These are phyloP conservation scores for Tuber aestivum DNA, from an alignment of 495 filamentous ascomycete genomes.

Conservation along the genomic window DNA sequence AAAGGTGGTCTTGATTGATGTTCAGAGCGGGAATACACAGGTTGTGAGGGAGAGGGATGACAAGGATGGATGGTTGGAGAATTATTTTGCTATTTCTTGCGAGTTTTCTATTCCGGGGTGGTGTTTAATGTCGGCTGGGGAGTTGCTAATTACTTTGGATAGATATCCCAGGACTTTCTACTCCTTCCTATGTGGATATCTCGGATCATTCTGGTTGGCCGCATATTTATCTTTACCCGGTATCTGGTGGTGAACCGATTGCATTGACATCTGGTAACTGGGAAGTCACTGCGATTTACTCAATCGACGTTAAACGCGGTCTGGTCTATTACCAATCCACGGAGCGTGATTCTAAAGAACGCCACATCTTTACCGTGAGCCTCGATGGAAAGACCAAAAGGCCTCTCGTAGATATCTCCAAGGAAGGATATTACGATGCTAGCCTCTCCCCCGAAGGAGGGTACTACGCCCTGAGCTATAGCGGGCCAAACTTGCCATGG, in stretches of 20 bases:
- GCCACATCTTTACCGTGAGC: slow-evolving; percentile 53
- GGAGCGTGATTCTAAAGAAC: slow-evolving; percentile 52
- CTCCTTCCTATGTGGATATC: slow-evolving; percentile 52
- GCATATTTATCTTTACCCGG: slow-evolving; percentile 54
- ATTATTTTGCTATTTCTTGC: slow-evolving; percentile 49
- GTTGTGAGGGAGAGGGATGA: slow-evolving; percentile 52
- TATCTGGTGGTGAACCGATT: slow-evolving; percentile 46
- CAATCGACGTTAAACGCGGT: slow-evolving; percentile 49
- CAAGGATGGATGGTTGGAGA: slow-evolving; percentile 55
- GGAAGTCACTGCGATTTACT: slow-evolving; percentile 51
- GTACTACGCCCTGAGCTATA: slow-evolving; percentile 55
- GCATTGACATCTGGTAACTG: slow-evolving; percentile 53
- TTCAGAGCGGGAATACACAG: slow-evolving; percentile 33
- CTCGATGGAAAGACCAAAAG: slow-evolving; percentile 46
- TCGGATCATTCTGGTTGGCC: slow-evolving; percentile 54
- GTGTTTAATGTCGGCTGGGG: background rate
- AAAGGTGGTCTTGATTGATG: slow-evolving; percentile 51
- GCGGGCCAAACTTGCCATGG: slow-evolving; percentile 54
- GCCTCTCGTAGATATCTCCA: slow-evolving; percentile 50
- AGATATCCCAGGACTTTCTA: slow-evolving; percentile 44
- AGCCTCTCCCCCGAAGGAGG: slow-evolving; percentile 52
- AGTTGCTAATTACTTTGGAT: slow-evolving; percentile 14
- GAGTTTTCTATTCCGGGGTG: no score
- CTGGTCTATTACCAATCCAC: slow-evolving; percentile 56
- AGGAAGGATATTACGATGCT: slow-evolving; percentile 50